These are phyloP conservation scores for Beauveria varroae DNA, from an alignment of 2,329 filamentous ascomycete species.

Conservation along the genomic window DNA sequence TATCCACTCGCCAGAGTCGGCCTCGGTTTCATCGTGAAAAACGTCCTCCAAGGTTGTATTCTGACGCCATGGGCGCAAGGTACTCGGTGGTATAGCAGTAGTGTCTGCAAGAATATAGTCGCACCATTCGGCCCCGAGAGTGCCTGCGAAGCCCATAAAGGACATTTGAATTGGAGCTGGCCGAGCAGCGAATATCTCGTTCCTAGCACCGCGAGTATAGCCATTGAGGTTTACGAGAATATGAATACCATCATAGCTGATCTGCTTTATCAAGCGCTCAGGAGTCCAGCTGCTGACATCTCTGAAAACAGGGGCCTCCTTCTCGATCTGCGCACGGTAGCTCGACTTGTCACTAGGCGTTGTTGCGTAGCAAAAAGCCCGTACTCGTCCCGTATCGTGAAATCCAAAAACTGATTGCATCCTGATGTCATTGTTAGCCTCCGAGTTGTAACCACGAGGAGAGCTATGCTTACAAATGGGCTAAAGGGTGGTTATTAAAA, in stretches of 20 bases:
- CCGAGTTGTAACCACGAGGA: background rate
- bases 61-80: slow-evolving; percentile 69
- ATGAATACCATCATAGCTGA: slow-evolving; percentile 81
- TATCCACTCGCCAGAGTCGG: slow-evolving; percentile 72
- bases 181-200: slow-evolving; percentile 92
- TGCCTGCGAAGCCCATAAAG: slow-evolving; percentile 98
- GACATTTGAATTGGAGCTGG: slow-evolving; percentile 98
- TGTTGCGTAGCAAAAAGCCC: slow-evolving; percentile 92
- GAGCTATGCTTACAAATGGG: slow-evolving; percentile 58
- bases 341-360: slow-evolving; percentile 82
- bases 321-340: slow-evolving; percentile 88
- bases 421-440: slow-evolving; percentile 24
- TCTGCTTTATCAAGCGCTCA: slow-evolving; percentile 77
- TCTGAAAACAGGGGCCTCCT: slow-evolving; percentile 81
- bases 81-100: slow-evolving; percentile 75
- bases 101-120: slow-evolving; percentile 92
- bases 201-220: slow-evolving; percentile 92
- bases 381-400: slow-evolving; percentile 65
- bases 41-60: slow-evolving; percentile 70
- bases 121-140: slow-evolving; percentile 94
- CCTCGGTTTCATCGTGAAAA: slow-evolving; percentile 57
- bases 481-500: slow-evolving; percentile 96
- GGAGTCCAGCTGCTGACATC: slow-evolving; percentile 84
- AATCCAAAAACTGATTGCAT: slow-evolving; percentile 99
- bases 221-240: slow-evolving; percentile 97